These are phyloP conservation scores for Torulaspora pretoriensis DNA, from an alignment of 1,139 yeast genomes.

Conservation along the genomic window DNA sequence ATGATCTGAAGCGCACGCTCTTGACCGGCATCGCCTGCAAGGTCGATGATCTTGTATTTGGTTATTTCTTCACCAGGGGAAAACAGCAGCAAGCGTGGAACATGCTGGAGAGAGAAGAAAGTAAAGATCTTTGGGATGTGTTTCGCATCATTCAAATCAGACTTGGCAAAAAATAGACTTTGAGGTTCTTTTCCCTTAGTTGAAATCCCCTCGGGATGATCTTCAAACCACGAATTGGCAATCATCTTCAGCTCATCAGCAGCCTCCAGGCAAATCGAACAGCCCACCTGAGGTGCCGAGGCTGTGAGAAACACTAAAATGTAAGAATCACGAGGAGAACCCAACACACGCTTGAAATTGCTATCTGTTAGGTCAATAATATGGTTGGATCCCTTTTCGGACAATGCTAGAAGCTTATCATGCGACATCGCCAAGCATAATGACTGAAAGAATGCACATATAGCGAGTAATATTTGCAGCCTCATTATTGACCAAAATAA, in stretches of 20 bases:
- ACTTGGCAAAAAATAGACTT: conserved; percentile 61
- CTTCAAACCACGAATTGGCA: conserved; percentile 54
- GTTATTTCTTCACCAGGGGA: conserved; percentile 47
- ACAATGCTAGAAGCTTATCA: conserved; percentile 24
- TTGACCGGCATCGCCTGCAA: conserved; percentile 21
- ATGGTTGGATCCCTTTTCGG: conserved; percentile 32
- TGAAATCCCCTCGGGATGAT: conserved; percentile 44
- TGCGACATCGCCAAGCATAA: conserved; percentile 23
- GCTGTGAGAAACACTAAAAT: conserved; percentile 72
- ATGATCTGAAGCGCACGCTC: conserved; percentile 26
- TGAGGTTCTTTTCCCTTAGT: conserved; percentile 34
- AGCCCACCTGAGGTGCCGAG: conserved; percentile 65
- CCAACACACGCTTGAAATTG: conserved; percentile 55
- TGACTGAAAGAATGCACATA: conserved; percentile 9
- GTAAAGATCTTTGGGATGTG: conserved; percentile 51
- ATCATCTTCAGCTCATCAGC: conserved; percentile 62
- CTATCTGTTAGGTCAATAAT: conserved; percentile 54
- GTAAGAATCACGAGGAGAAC: conserved; percentile 63
- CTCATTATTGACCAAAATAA: conserved; percentile 3
- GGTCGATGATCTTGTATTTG: conserved; percentile 22
- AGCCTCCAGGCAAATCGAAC: conserved; percentile 68
- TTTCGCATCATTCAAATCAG: conserved; percentile 59
- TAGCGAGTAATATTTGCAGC: conserved; percentile 4
- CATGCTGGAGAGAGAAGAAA: conserved; percentile 57
- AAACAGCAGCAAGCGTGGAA: conserved; percentile 72